phyloP scores from a whole-genome alignment of 768 basidiomycete genomes.

The Dentipellis sp. region DNA sequence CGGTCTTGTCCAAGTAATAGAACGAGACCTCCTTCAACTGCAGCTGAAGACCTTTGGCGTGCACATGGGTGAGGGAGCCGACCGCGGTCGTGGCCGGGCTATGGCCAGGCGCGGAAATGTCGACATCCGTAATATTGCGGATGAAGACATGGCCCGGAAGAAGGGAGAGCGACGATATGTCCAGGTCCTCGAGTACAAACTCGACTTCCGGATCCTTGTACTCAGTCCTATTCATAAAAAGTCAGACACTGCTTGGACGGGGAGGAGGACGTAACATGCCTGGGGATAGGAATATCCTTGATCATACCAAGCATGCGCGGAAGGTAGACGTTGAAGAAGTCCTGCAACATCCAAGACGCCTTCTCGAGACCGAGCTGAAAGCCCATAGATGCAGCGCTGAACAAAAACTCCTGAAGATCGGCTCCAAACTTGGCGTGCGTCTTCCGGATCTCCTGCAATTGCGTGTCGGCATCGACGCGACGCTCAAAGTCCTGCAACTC shows the following conservation, averaged over 20 bases:
- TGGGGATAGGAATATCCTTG: constrained; percentile 60
- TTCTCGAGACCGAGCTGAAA: constrained; percentile 49
- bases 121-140: constrained; percentile 59
- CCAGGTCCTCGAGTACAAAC: constrained; percentile 67
- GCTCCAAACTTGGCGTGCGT: constrained; percentile 39
- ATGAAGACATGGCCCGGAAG: constrained; percentile 65
- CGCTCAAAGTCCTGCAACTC: constrained; percentile 37
- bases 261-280: constrained; percentile 26
- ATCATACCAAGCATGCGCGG: constrained; percentile 45
- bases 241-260: not conserved
- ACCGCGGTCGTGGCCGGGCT: constrained; percentile 37
- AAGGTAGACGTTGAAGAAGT: constrained; percentile 72
- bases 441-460: constrained; percentile 34
- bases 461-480: constrained; percentile 39
- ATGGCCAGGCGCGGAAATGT: constrained; percentile 35
- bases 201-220: constrained; percentile 61
- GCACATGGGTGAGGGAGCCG: constrained; percentile 58
- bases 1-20: constrained; percentile 58
- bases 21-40: constrained; percentile 59
- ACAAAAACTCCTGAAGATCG: constrained; percentile 39
- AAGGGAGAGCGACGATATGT: constrained; percentile 56
- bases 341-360: constrained; percentile 72
- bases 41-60: constrained; percentile 57
- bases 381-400: constrained; percentile 30
- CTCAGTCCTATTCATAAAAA: constrained; percentile 42